Evolutionary conservation across 495 filamentous ascomycete species (phyloP).

Genomic region (Xylaria flabelliformis): DNA sequence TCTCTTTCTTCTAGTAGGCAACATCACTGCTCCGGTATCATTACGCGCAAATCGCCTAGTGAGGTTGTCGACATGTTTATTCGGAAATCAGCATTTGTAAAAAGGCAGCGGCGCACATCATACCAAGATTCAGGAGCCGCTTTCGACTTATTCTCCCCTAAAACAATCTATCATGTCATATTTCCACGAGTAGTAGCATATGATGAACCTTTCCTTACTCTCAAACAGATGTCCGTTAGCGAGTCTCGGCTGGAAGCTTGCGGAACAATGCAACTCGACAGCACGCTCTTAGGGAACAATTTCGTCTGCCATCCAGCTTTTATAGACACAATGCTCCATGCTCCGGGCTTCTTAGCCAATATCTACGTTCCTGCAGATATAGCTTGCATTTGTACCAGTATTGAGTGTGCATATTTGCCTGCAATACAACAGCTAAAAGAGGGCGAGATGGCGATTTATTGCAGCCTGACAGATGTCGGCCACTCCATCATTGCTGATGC

Average conservation of each 20-base stretch:
- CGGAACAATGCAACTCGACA: constrained; percentile 58
- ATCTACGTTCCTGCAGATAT: constrained; percentile 22
- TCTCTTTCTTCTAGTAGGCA: neutral
- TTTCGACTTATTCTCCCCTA: constrained; percentile 51
- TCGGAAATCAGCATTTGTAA: constrained; percentile 33
- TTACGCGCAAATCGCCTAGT: neutral
- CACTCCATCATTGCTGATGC: constrained; percentile 30
- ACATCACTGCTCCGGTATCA: neutral
- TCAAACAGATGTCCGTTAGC: constrained; percentile 65
- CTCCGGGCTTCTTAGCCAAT: constrained; percentile 64
- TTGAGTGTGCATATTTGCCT: constrained; percentile 24
- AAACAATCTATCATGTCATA: constrained; percentile 66
- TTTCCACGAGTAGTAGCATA: constrained; percentile 61
- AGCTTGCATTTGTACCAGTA: constrained; percentile 29
- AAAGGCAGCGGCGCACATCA: constrained; percentile 36
- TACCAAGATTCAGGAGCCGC: constrained; percentile 19
- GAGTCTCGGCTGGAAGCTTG: constrained; percentile 63
- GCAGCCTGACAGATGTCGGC: constrained; percentile 24
- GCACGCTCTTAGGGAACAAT: constrained; percentile 48
- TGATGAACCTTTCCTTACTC: constrained; percentile 56
- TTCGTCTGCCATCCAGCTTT: constrained; percentile 63
- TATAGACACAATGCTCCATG: constrained; percentile 59
- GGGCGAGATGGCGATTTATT: constrained; percentile 24
- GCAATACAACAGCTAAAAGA: neutral
- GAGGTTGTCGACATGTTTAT: constrained; percentile 19